Conservation (phyloP, 2,329 filamentous ascomycete genomes). For the Ceratocystis destructans region DNA sequence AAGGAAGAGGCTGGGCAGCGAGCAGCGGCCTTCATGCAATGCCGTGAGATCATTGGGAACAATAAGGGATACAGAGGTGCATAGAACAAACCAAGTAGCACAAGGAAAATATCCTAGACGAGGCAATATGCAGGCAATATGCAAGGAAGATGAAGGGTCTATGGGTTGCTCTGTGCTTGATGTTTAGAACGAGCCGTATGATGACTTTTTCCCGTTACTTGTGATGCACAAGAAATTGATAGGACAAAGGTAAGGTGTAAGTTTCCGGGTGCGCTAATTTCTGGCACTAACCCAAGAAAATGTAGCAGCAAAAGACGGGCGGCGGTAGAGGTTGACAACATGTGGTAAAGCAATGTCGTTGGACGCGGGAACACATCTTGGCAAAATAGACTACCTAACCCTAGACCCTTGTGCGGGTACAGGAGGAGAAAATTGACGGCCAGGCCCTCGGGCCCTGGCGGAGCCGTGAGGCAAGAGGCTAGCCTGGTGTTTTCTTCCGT, state of each 20-base stretch:
- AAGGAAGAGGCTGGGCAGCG: slow-evolving; percentile 24
- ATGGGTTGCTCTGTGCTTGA: not conserved
- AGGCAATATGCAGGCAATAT: not conserved
- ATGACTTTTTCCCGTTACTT: not conserved
- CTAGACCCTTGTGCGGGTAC: not conserved
- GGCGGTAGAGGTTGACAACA: too few relatives aligned
- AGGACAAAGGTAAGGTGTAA: not conserved
- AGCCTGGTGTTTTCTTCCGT: too few relatives aligned
- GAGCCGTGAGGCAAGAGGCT: too few relatives aligned
- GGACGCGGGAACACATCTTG: too few relatives aligned
- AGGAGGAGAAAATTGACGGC: not conserved
- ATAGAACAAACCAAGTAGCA: not conserved
- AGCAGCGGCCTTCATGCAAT: slow-evolving; percentile 20
- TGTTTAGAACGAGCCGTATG: not conserved
- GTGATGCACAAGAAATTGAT: not conserved
- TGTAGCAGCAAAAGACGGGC: too few relatives aligned
- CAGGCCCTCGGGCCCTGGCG: too few relatives aligned
- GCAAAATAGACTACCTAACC: too few relatives aligned
- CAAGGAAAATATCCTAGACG: not conserved
- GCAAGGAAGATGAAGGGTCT: not conserved
- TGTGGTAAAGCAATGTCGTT: too few relatives aligned
- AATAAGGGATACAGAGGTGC: not conserved
- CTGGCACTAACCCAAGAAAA: too few relatives aligned
- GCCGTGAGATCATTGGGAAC: slow-evolving; percentile 19
- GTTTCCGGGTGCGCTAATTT: too few relatives aligned